phyloP scores from a whole-genome alignment of 257 asterid genomes.

The Solanum commersonii region DNA sequence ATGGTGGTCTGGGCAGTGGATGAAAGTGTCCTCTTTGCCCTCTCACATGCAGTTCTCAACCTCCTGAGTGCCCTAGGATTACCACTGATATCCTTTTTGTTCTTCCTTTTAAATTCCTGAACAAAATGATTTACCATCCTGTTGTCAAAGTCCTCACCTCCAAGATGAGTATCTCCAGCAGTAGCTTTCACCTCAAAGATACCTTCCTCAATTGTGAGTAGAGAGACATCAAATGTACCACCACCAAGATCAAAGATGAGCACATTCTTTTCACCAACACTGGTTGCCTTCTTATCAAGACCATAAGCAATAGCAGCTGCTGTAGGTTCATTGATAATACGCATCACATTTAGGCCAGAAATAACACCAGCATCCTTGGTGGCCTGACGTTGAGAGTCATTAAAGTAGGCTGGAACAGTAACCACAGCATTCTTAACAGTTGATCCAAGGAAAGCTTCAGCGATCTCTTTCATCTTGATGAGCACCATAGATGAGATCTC shows the following conservation, averaged over 20 bases:
- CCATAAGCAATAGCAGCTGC: slow-evolving; percentile 96
- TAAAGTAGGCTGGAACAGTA: slow-evolving; percentile 78
- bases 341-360: slow-evolving; percentile 74
- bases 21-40: slow-evolving; percentile 79
- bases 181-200: slow-evolving; percentile 42
- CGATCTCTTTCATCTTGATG: slow-evolving; percentile 69
- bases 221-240: slow-evolving; percentile 72
- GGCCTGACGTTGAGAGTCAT: slow-evolving; percentile 81
- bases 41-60: slow-evolving; percentile 72
- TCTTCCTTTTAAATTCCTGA: slow-evolving; percentile 74
- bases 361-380: slow-evolving; percentile 89
- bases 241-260: slow-evolving; percentile 80
- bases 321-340: slow-evolving; percentile 75
- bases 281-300: slow-evolving; percentile 74
- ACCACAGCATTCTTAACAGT: slow-evolving; percentile 77
- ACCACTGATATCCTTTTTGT: slow-evolving; percentile 64
- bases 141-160: slow-evolving; percentile 83
- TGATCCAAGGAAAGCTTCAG: slow-evolving; percentile 65
- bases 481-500: slow-evolving; percentile 89
- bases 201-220: slow-evolving; percentile 36
- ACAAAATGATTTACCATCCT: slow-evolving; percentile 81
- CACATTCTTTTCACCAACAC: slow-evolving; percentile 77
- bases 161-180: slow-evolving; percentile 53
- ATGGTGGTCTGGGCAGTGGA: slow-evolving; percentile 83
- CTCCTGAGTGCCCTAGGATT: slow-evolving; percentile 70